phyloP scores from a whole-genome alignment of 495 filamentous ascomycete species.

The Pyrenula massariospora region DNA sequence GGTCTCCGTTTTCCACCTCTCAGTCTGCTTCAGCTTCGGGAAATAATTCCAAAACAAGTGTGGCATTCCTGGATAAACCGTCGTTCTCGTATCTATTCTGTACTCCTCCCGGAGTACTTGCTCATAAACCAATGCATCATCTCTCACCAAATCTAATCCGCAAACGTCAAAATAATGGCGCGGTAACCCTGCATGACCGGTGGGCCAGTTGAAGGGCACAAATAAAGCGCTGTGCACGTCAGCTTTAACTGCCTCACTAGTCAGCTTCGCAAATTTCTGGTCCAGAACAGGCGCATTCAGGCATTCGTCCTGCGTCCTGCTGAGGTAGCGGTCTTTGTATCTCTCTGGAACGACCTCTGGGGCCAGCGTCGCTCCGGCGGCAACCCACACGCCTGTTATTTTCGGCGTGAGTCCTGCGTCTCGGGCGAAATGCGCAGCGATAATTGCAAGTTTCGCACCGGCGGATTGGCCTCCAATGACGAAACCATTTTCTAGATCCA shows the following conservation, averaged over 20 bases:
- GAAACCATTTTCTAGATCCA: conserved; percentile 28
- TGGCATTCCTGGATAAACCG: conserved; percentile 29
- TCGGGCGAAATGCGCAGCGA: conserved; percentile 24
- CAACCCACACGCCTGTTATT: conserved; percentile 30
- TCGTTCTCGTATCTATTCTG: conserved; percentile 15
- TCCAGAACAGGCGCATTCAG: conserved; percentile 10
- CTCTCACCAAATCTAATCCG: conserved; percentile 26
- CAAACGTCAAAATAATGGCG: conserved; percentile 23
- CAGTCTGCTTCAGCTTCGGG: conserved; percentile 3
- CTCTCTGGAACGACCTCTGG: conserved; percentile 11
- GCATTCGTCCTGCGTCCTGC: conserved; percentile 24
- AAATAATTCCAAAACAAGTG: conserved; percentile 28
- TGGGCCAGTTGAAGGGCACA: conserved; percentile 3
- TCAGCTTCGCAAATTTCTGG: not conserved
- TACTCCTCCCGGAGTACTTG: conserved; percentile 22
- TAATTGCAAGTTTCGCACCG: conserved; percentile 33
- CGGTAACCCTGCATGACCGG: conserved; percentile 1
- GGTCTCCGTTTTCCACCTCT: not conserved
- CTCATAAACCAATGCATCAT: conserved; percentile 30
- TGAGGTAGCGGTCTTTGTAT: conserved; percentile 20
- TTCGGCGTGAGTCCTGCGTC: conserved; percentile 28
- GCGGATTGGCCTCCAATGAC: conserved; percentile 37
- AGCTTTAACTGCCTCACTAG: not conserved
- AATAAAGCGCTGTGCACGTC: not conserved
- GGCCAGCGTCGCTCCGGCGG: not conserved